Evolutionary conservation across 345 rosid genomes (phyloP), one percentile per base, ranked within the genome.

Genomic region (Eucalyptus albens): DNA sequence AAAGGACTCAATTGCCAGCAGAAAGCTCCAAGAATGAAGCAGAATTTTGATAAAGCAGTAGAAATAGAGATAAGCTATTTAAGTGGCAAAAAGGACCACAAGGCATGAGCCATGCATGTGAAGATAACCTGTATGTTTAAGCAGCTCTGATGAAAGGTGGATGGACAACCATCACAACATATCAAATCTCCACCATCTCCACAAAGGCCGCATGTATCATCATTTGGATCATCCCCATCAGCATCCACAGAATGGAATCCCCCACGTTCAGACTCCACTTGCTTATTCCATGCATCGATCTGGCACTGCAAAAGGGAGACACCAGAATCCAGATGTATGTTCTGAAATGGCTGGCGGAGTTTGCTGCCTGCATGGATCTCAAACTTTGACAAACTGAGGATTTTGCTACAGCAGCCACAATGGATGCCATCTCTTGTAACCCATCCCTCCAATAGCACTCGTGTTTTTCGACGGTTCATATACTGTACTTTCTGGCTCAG

Each of bases 171-270:
- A 91, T 98, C 99, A 91, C 99, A 97, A 91, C 99, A 98, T 67
- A 98, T 96, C 91, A 98, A 93, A 92, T 97, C 96, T 88, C 99
- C 99, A 91, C 99, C 99, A 92, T 98, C 99, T 88, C 98, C 99
- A 92, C 99, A 98, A 60, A 96, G 94, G 91, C 98, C 97, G 94
- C 99, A 98, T 72, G 99, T 94, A 93, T 98, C 99, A 92, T 98
- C 99, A 95, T 96, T 95, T 86, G 99, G 98, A 94, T 98, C 99
- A 89, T 95, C 97, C 49, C 97, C 98, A 89, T 92, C 96, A 89
- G 89, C 88, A 40, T 94, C 94, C 86, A 98, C 95, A 33, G 92
- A 90, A 89, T 94, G 94, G 86, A 93, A 95, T 60, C 95, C 95
- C 90, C 92, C 88, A 88, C 86, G 90, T 91, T 87, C 92, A 88